Conservation (phyloP, 179 eudicot species). For the Patellifolia procumbens region DNA sequence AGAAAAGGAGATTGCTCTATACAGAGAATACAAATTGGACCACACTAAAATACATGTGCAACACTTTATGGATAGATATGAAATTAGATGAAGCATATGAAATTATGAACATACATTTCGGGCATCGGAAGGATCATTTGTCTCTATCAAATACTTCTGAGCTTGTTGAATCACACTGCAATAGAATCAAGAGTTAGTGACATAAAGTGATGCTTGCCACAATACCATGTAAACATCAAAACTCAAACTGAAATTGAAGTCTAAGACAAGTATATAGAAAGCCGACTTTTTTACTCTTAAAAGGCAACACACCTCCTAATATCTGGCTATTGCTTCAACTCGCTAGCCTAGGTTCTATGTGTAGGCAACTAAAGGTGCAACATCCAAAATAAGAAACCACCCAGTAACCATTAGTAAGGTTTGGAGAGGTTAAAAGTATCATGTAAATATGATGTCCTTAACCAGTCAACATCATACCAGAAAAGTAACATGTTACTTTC, state of each 20-base stretch:
- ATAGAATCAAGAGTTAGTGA: background rate
- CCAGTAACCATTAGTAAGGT: background rate
- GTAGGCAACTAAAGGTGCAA: background rate
- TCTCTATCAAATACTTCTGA: slow-evolving; percentile 73
- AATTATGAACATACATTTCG: slow-evolving; percentile 61
- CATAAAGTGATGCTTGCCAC: background rate
- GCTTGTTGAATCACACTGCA: slow-evolving; percentile 85
- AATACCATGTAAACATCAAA: background rate
- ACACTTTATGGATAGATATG: background rate
- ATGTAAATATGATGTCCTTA: background rate
- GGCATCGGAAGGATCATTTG: slow-evolving; percentile 59
- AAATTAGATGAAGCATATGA: background rate
- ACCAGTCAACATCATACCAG: background rate
- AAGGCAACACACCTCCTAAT: too few species aligned
- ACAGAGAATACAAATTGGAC: background rate
- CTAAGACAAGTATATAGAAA: too few species aligned
- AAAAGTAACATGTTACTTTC: background rate
- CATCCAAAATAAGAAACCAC: background rate
- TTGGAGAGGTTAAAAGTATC: background rate
- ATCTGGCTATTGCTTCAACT: too few species aligned
- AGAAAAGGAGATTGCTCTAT: background rate
- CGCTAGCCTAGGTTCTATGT: too few species aligned
- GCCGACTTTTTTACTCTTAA: too few species aligned
- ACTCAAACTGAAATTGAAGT: too few species aligned
- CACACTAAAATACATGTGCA: too few species aligned